Conservation (phyloP, 2,329 filamentous ascomycete genomes). For the Pseudopyricularia javanii region DNA sequence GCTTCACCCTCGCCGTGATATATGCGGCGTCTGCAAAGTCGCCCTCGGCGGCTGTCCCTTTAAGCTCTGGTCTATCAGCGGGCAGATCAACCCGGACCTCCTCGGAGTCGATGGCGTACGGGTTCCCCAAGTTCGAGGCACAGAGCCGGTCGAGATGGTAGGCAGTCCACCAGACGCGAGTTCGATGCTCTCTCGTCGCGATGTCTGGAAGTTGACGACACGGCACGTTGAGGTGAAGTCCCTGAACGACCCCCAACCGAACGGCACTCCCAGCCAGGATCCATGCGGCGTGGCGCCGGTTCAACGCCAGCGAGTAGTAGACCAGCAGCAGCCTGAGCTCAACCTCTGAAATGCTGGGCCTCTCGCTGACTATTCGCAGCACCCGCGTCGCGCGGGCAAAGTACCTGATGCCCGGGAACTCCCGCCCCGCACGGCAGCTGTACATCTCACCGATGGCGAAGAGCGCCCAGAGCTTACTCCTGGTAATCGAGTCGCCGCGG, state of each 20-base stretch:
- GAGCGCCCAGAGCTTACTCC: slow-evolving; percentile 4
- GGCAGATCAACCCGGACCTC: slow-evolving; percentile 32
- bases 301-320: slow-evolving; percentile 6
- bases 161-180: slow-evolving; percentile 28
- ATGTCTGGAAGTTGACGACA: slow-evolving; percentile 23
- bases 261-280: slow-evolving; percentile 28
- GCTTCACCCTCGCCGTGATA: slow-evolving; percentile 20
- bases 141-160: slow-evolving; percentile 33
- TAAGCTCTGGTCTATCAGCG: slow-evolving; percentile 15
- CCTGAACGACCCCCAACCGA: slow-evolving; percentile 28
- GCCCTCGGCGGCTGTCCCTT: slow-evolving; percentile 6
- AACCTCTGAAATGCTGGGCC: neutral
- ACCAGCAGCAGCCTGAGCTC: slow-evolving; percentile 3
- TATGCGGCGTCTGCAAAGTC: slow-evolving; percentile 21
- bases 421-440: neutral
- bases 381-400: neutral
- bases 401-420: slow-evolving; percentile 3
- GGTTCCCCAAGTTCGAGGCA: slow-evolving; percentile 33
- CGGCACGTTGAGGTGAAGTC: slow-evolving; percentile 25
- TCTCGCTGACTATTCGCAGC: slow-evolving; percentile 1
- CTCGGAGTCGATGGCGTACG: slow-evolving; percentile 32
- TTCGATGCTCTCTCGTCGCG: slow-evolving; percentile 23
- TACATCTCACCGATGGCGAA: slow-evolving; percentile 5
- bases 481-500: slow-evolving; percentile 1
- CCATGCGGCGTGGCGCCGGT: slow-evolving; percentile 5